phyloP scores from a whole-genome alignment of 768 basidiomycete genomes.

The Clitopilus passeckerianus region DNA sequence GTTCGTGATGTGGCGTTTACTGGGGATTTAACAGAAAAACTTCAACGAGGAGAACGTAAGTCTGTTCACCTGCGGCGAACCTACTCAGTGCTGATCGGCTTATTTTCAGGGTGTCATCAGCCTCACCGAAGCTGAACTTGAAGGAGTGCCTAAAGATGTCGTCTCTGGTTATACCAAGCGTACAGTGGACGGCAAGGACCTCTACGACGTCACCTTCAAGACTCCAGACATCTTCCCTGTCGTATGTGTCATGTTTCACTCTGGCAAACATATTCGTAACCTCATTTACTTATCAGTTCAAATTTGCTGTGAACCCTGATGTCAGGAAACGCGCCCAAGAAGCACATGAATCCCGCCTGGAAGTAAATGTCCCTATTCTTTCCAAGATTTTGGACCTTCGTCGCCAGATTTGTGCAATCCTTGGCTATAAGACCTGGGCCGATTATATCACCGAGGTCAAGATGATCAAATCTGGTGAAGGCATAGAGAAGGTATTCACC shows the following conservation, averaged over 20 bases:
- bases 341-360: conserved; percentile 64
- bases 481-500: conserved; percentile 46
- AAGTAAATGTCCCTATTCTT: conserved; percentile 67
- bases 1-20: background rate
- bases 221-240: conserved; percentile 79
- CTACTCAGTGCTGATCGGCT: background rate
- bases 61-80: background rate
- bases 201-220: conserved; percentile 76
- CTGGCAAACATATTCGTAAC: background rate
- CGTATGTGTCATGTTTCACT: conserved; percentile 30
- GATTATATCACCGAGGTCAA: conserved; percentile 82
- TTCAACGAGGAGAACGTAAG: conserved; percentile 83
- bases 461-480: conserved; percentile 73
- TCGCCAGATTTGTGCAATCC: conserved; percentile 58
- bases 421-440: conserved; percentile 79
- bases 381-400: conserved; percentile 66
- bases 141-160: conserved; percentile 78
- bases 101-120: conserved; percentile 46
- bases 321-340: conserved; percentile 66
- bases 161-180: conserved; percentile 72
- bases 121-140: conserved; percentile 70
- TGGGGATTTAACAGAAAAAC: conserved; percentile 55
- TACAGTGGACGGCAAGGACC: conserved; percentile 48
- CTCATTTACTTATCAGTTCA: conserved; percentile 54
- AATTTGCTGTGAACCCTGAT: conserved; percentile 67